These are phyloP conservation scores for Fonsecaea pedrosoi DNA, from an alignment of 2,329 filamentous ascomycete species.

Conservation along the genomic window DNA sequence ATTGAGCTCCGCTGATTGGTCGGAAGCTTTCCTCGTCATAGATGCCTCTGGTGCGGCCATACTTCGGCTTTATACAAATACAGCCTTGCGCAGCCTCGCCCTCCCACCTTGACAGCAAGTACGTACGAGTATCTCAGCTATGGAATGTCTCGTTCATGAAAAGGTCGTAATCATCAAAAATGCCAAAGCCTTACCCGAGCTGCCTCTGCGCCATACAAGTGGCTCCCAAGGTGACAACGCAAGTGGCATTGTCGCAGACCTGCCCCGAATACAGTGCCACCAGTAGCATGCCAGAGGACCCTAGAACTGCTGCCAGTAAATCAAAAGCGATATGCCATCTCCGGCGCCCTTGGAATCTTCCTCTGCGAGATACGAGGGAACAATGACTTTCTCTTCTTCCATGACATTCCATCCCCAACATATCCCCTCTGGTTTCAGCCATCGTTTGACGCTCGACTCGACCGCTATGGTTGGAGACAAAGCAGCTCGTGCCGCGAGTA, in stretches of 20 bases:
- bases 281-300: neutral
- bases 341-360: neutral
- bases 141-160: neutral
- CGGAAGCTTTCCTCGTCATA: conserved; percentile 8
- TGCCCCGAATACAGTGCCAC: neutral
- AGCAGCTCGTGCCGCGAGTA: conserved; percentile 29
- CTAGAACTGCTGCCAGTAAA: conserved; percentile 34
- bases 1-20: conserved; percentile 28
- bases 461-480: conserved; percentile 27
- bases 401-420: conserved; percentile 53
- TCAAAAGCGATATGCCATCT: conserved; percentile 15
- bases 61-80: conserved; percentile 1
- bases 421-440: conserved; percentile 40
- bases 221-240: neutral
- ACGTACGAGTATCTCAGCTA: neutral
- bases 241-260: neutral
- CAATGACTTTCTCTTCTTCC: conserved; percentile 45
- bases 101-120: neutral
- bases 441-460: conserved; percentile 30
- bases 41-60: neutral
- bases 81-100: neutral
- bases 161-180: neutral
- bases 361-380: conserved; percentile 30
- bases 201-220: neutral
- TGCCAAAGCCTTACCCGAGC: neutral